Base-by-base conservation (phyloP, 2,329 filamentous ascomycete species). In the Talaromyces atroroseus region DNA sequence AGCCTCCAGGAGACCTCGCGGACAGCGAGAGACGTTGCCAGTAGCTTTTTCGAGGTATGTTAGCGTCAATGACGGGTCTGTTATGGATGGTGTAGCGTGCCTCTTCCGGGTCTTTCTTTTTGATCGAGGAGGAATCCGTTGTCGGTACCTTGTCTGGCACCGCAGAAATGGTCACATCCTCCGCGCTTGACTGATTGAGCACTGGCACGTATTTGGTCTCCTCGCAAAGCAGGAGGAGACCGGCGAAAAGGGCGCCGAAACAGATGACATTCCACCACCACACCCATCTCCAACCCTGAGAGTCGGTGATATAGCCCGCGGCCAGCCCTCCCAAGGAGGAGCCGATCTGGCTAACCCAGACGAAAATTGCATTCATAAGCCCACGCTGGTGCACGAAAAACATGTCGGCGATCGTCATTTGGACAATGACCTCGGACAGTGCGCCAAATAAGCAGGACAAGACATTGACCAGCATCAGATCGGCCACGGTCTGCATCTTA, bases 391-490 rank as follows among this genome's bases (percentile, higher is more conserved):
- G 36, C 12, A 40, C 36, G 16, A 40, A 40, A 40, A 40, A 40
- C 14, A 40, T 14, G n/a, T 40, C 36, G 5, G 36, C 36, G 5
- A 40, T 18, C 2, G 76, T 79, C 66, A 79, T 75, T 54, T 78
- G 76, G 0, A 78, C 72, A 29, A 79, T 66, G 0, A 69, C 68
- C 61, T 80, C 77, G 34, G 66, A 66, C 0, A 78, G 58, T 5
- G 75, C 73, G 2, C 78, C 78, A 4, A 72, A 63, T 21, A 78
- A 66, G 38, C 78, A 74, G 16, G 66, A 65, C 16, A 80, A 48
- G 0, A 76, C 60, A 59, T 80, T 79, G 36, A 73, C 69, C 0
- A 71, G 62, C 63, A 77, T 73, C 47, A 78, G 64, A 44, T 82
- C 79, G 0, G 63, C 72, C 1, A 67, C 67, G 0, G 66, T 78